phyloP scores from a whole-genome alignment of 306 rosid species.

The Astragalus glycyphyllos region DNA sequence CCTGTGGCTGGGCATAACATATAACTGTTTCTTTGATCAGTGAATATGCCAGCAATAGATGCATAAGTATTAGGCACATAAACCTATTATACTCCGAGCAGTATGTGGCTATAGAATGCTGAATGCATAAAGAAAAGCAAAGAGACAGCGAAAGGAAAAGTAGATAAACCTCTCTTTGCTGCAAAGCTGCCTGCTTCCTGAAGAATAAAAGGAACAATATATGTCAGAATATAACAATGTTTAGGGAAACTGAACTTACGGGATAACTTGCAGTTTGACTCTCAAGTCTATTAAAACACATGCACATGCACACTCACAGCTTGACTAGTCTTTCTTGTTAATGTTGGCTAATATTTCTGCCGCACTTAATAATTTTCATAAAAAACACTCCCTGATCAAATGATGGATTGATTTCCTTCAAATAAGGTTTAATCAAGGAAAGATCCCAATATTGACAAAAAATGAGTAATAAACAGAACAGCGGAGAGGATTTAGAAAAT shows the following conservation, averaged over 20 bases:
- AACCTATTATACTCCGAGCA: constrained; percentile 8
- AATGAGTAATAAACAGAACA: constrained; percentile 9
- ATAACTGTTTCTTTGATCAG: constrained; percentile 9
- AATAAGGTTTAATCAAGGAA: neutral
- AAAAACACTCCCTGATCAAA: neutral
- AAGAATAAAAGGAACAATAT: constrained; percentile 44
- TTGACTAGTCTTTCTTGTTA: constrained; percentile 8
- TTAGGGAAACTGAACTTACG: constrained; percentile 25
- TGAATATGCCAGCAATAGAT: neutral
- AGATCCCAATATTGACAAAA: neutral
- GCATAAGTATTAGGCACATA: constrained; percentile 18
- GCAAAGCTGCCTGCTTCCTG: constrained; percentile 97
- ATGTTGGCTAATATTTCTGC: constrained; percentile 10
- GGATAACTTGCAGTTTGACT: neutral
- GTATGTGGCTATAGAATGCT: neutral
- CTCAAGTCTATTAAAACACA: neutral
- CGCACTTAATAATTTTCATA: neutral
- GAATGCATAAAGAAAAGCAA: neutral
- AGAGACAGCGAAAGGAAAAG: neutral
- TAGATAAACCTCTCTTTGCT: constrained; percentile 88
- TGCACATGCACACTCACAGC: neutral
- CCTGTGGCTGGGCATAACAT: neutral
- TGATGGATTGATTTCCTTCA: constrained; percentile 9
- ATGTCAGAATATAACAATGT: constrained; percentile 43
- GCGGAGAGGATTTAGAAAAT: constrained; percentile 9